A percentile compares a stretch with the other conserved stretches of the same genome.
These are phyloP conservation scores for Leccinellum albellum DNA, from an alignment of 768 basidiomycete species.

Conservation along the genomic window DNA sequence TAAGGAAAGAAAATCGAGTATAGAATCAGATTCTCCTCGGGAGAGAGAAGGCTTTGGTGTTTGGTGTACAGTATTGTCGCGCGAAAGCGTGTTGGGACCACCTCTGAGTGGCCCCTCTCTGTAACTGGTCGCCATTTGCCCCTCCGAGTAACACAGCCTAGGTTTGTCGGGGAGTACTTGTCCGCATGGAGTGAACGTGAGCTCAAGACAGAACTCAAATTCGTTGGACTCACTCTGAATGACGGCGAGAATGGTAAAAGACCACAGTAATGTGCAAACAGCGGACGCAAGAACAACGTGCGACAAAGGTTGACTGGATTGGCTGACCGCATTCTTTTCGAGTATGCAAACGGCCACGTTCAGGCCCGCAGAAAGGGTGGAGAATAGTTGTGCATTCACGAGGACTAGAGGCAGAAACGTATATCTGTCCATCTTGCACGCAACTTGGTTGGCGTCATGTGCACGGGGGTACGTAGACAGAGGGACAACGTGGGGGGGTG, in stretches of 20 bases:
- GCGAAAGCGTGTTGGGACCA: neutral
- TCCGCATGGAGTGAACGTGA: neutral
- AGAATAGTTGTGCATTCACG: conserved; percentile 19
- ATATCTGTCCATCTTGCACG: neutral
- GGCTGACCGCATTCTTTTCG: neutral
- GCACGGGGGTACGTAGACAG: conserved; percentile 2
- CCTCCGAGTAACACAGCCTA: conserved; percentile 9
- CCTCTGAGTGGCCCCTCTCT: neutral
- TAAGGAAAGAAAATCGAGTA: conserved; percentile 32
- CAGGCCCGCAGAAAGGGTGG: conserved; percentile 23
- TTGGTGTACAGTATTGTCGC: conserved; percentile 1
- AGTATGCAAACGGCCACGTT: conserved; percentile 13
- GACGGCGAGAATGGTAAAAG: conserved; percentile 11
- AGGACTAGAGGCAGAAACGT: conserved; percentile 10
- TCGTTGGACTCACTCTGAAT: conserved; percentile 22
- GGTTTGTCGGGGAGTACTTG: conserved; percentile 22
- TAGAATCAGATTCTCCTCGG: conserved; percentile 23
- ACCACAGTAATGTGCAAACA: conserved; percentile 25
- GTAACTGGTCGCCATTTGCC: neutral
- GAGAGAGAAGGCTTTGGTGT: conserved; percentile 19
- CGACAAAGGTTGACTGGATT: neutral
- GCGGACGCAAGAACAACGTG: conserved; percentile 20
- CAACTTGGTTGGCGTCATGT: neutral
- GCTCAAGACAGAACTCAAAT: neutral
- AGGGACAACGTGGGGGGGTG: neutral